A percentile compares a stretch with the other conserved stretches of the same genome.
Conservation (phyloP, 2,329 filamentous ascomycete species). For the Colletotrichum truncatum region DNA sequence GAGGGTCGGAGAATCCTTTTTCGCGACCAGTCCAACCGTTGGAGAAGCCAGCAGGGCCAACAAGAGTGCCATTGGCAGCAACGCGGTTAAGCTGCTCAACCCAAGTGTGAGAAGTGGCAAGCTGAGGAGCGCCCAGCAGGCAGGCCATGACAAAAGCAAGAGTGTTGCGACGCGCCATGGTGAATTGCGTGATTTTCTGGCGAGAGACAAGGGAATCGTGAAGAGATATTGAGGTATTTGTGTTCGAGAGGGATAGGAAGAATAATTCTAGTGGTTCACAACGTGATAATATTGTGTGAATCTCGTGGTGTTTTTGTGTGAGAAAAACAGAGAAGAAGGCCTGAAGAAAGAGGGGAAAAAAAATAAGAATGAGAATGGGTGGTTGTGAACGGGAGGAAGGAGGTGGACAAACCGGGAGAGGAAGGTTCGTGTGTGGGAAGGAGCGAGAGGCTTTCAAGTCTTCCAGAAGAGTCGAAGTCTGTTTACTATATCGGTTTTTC, state of each 20-base stretch:
- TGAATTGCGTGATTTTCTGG: neutral
- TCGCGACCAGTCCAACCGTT: constrained; percentile 73
- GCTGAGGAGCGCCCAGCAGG: constrained; percentile 29
- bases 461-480: constrained; percentile 25
- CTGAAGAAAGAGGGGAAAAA: neutral
- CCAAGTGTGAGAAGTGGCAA: constrained; percentile 76
- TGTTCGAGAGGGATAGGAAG: neutral
- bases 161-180: constrained; percentile 28
- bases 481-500: neutral
- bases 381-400: neutral
- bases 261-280: neutral
- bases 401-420: constrained; percentile 14
- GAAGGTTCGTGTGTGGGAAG: constrained; percentile 1
- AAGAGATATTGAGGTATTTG: neutral
- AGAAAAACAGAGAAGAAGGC: neutral
- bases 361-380: constrained; percentile 3
- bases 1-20: constrained; percentile 64
- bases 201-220: neutral
- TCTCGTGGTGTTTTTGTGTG: neutral
- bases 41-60: constrained; percentile 77
- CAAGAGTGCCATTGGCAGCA: constrained; percentile 76
- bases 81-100: constrained; percentile 80
- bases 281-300: neutral
- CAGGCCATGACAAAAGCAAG: constrained; percentile 43
- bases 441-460: constrained; percentile 5